Evolutionary conservation across 768 basidiomycete species (phyloP), one percentile per base, ranked within the genome.

Genomic region (Tylopilus vinaceipallidus): DNA sequence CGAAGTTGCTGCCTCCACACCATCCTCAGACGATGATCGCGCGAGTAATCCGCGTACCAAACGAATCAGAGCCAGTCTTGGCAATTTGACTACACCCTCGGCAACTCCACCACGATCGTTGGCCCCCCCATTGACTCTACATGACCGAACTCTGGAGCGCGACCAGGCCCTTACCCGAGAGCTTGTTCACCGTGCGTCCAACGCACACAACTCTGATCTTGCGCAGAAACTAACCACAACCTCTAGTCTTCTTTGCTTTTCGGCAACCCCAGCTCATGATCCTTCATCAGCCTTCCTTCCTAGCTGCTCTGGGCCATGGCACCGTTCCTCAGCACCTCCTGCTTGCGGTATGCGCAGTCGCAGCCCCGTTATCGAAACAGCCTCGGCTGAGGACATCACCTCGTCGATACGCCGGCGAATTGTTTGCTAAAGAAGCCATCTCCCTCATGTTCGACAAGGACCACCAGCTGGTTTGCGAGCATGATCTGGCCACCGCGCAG

Each of bases 281-380:
- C 52, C 79, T 92, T 39, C 90, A 92, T 68, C 87, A 87, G 45
- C 84, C 90, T 19, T 82, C 84, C 8, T 92, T 92, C 58, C 74
- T 83, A 20, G 75, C 81, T 2, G 75, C 79, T 27, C 78, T 92
- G 8, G 79, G 79, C 48, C 80, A 81, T 52, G 82, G 83, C 55
- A 75, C 77, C 49, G 77, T 92, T 27, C 89, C 90, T 34, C 68
- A 74, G 27, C 79, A 88, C 61, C 80, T 92, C 23, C 72, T 91
- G 16, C 78, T 85, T 40, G 83, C 88, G 0, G 73, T 92, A 7
- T 89, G 86, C 62, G 88, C 89, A 4, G 74, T 90, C 29, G 88
- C 89, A 6, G 87, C 90, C 17, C 88, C 86, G 9, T 69, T 84
- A 42, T 89, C 86, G 19, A 83, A 81, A 52, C 84, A 83, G 47